Evolutionary conservation across 352 stramenopile genomes (phyloP).

Genomic region (Phytophthora pisi): DNA sequence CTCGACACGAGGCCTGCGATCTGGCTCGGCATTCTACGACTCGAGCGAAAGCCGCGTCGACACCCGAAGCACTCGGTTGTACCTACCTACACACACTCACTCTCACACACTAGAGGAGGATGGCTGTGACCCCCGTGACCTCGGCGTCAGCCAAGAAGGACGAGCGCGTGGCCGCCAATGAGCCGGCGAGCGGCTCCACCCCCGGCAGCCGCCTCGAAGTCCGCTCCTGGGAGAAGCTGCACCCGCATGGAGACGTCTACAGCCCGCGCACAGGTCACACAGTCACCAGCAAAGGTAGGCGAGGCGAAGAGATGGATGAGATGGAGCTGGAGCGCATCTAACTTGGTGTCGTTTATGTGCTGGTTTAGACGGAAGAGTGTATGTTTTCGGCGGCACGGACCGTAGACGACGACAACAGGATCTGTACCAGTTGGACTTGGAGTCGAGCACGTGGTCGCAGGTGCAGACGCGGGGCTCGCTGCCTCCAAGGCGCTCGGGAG

Average conservation of each 20-base stretch:
- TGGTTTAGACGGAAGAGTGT: slow-evolving; percentile 64
- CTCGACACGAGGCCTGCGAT: slow-evolving; percentile 21
- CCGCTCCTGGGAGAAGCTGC: slow-evolving; percentile 76
- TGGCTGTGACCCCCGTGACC: slow-evolving; percentile 30
- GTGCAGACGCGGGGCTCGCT: slow-evolving; percentile 68
- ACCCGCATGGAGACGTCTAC: slow-evolving; percentile 79
- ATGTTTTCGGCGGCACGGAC: slow-evolving; percentile 89
- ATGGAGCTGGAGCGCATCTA: background rate
- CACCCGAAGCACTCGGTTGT: slow-evolving; percentile 30
- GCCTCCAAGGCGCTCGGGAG: slow-evolving; percentile 75
- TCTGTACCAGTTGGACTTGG: slow-evolving; percentile 82
- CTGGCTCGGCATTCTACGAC: slow-evolving; percentile 37
- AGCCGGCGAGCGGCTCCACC: slow-evolving; percentile 8
- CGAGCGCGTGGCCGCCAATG: slow-evolving; percentile 5
- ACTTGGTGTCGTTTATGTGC: background rate
- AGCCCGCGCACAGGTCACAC: slow-evolving; percentile 87
- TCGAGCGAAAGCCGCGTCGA: slow-evolving; percentile 43
- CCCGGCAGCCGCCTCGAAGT: slow-evolving; percentile 57
- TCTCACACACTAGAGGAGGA: background rate
- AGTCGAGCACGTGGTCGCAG: slow-evolving; percentile 72
- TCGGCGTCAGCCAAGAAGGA: slow-evolving; percentile 16
- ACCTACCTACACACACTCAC: slow-evolving; percentile 6
- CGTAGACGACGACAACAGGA: slow-evolving; percentile 80
- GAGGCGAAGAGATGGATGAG: background rate
- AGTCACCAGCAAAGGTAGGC: slow-evolving; percentile 73